A percentile compares a stretch with the other conserved stretches of the same genome.
These are phyloP conservation scores for Parietichytrium sp. DNA, from an alignment of 108 stramenopile genomes.

Conservation along the genomic window DNA sequence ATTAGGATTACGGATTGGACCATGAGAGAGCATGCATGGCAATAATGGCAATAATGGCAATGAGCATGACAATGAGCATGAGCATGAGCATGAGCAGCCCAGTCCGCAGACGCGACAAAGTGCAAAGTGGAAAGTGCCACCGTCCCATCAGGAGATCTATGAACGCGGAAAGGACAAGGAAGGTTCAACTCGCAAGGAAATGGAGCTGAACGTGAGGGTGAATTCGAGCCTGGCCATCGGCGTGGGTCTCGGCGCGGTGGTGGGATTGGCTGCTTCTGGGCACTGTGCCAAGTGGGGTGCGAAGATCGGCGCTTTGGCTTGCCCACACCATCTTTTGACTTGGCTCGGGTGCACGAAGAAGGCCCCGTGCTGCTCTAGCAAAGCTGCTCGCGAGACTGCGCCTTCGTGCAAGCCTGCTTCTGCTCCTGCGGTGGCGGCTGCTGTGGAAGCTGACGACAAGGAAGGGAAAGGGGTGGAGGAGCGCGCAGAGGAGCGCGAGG, in stretches of 20 bases:
- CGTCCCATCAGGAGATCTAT: no score
- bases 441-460: background rate
- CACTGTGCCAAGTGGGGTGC: background rate
- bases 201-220: background rate
- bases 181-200: no score
- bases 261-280: background rate
- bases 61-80: no score
- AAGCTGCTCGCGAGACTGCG: background rate
- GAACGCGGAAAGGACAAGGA: no score
- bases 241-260: background rate
- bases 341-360: background rate
- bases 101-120: no score
- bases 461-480: background rate
- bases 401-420: background rate
- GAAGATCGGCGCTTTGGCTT: background rate
- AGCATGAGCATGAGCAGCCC: no score
- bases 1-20: no score
- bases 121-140: no score
- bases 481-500: constrained; percentile 33
- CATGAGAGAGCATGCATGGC: no score
- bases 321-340: background rate
- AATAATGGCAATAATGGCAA: no score
- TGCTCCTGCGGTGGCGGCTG: background rate
- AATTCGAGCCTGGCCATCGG: constrained; percentile 3
- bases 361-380: background rate